Conservation (phyloP, 176 grass and related monocot genomes). For the Aegilops bicornis region DNA sequence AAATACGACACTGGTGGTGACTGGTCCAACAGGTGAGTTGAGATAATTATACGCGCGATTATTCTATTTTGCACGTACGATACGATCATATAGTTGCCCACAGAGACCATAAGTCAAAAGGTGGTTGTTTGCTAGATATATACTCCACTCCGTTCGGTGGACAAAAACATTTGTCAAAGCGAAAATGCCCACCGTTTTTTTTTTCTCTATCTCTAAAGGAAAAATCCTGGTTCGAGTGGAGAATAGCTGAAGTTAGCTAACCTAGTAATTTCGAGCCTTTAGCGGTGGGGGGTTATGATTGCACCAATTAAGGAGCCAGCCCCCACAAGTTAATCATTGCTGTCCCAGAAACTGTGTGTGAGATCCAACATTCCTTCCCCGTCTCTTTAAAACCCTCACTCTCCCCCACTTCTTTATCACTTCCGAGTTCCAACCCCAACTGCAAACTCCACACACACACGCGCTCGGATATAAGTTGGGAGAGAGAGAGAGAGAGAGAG, state of each 20-base stretch:
- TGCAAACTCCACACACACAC: neutral
- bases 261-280: constrained; percentile 27
- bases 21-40: neutral
- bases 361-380: constrained; percentile 64
- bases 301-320: constrained; percentile 61
- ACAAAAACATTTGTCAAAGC: constrained; percentile 28
- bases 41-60: neutral
- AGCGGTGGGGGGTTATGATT: constrained; percentile 62
- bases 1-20: too few relatives aligned
- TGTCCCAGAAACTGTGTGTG: constrained; percentile 51
- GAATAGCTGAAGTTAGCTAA: constrained; percentile 61
- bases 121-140: constrained; percentile 6
- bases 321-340: constrained; percentile 60
- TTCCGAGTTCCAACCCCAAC: constrained; percentile 35
- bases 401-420: constrained; percentile 53
- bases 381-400: constrained; percentile 56
- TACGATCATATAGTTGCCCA: neutral
- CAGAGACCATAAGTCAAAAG: constrained; percentile 17
- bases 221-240: constrained; percentile 30
- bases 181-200: constrained; percentile 14
- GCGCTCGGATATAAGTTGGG: neutral
- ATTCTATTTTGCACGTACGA: neutral
- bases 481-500: neutral
- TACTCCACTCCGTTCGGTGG: constrained; percentile 28
- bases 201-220: neutral